Evolutionary conservation across 2,329 filamentous ascomycete species (phyloP).

Genomic region (Xylariaceae sp.): DNA sequence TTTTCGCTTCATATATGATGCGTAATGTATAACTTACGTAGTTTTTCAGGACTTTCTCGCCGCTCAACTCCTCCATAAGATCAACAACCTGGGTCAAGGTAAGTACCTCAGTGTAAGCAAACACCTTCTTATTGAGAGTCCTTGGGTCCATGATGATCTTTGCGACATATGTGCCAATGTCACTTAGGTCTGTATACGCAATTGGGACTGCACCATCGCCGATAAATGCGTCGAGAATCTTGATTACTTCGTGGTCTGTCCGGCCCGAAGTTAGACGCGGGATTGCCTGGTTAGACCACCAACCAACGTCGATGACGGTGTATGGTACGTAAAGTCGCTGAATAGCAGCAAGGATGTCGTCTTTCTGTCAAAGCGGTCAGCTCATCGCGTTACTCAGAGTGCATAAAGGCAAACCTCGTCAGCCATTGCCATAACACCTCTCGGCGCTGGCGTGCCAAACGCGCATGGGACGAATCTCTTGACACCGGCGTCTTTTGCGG

Average conservation of each 20-base stretch:
- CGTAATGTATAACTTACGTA: constrained; percentile 9
- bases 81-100: constrained; percentile 48
- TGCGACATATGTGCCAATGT: constrained; percentile 53
- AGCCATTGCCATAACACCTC: constrained; percentile 36
- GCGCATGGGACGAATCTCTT: constrained; percentile 55
- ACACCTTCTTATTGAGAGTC: constrained; percentile 54
- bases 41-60: constrained; percentile 40
- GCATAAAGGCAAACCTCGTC: constrained; percentile 24
- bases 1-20: not conserved
- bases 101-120: constrained; percentile 48
- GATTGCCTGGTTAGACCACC: constrained; percentile 21
- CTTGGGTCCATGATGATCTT: constrained; percentile 50
- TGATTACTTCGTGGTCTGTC: constrained; percentile 8
- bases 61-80: constrained; percentile 47
- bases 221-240: constrained; percentile 31
- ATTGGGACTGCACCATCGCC: constrained; percentile 47
- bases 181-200: constrained; percentile 48
- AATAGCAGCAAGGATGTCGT: constrained; percentile 22
- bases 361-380: constrained; percentile 18
- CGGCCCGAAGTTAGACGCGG: constrained; percentile 19
- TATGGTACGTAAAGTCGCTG: constrained; percentile 25
- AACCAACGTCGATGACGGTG: constrained; percentile 29
- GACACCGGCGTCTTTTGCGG: constrained; percentile 52
- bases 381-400: not conserved
- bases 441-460: constrained; percentile 50